Base-by-base conservation (phyloP, 2,329 filamentous ascomycete genomes). In the Exophiala calicioides region DNA sequence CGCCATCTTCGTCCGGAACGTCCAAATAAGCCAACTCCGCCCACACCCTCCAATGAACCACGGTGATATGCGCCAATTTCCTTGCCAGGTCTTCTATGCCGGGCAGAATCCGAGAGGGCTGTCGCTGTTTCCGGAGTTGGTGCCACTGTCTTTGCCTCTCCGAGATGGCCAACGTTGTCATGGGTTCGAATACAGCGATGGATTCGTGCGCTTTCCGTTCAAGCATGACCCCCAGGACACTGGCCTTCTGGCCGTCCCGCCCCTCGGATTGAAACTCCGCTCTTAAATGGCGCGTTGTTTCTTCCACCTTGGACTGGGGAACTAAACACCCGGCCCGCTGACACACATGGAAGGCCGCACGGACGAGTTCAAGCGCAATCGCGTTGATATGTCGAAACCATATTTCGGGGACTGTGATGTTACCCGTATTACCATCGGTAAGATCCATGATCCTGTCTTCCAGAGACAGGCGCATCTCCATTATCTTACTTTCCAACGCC, bases 11-110 rank as follows among this genome's bases (percentile, higher is more conserved):
- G 12, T 43, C 26, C 19, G 26, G 20, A 40, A 35, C 15, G 26
- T 26, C 42, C 44, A 47, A 35, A 39, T 95, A 95, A 9, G 86
- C 81, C 42, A 95, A 73, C 2, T 81, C 80, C 1, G 80, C 79
- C 89, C 90, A 97, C 3, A 95, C 85, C 37, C 88, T 80, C 90
- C 90, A 96, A 67, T 96, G 90, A 18, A 97, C 71, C 4, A 93
- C 77, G 10, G 87, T 82, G 33, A 96, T 81, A 62, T 96, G 91
- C 4, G 88, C 85, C 39, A 95, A 76, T 34, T 88, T 82, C 33
- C 83, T 85, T 1, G 88, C 82, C 65, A 95, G 80, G 48, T 64
- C 62, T 38, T 71, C 66, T 3, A 69, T 56, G 44, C 66, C 64
- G 23, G 60, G 50, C 10, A 58, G 31, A 8, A 64, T 61, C 26